phyloP scores from a whole-genome alignment of 2,329 filamentous ascomycete genomes.

The Gaeumannomyces sp. region DNA sequence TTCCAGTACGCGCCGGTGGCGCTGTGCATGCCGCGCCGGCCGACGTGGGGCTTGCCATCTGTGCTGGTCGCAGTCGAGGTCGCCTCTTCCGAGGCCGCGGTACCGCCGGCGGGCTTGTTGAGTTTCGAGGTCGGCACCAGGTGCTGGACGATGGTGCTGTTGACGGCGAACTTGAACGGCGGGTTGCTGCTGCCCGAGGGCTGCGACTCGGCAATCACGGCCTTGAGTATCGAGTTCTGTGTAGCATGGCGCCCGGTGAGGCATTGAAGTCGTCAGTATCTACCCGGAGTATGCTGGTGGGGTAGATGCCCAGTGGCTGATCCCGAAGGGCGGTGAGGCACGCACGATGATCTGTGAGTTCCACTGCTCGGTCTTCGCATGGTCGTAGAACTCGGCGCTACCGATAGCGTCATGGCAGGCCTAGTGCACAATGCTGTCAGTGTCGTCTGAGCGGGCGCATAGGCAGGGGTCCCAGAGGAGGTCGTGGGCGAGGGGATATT shows the following conservation, averaged over 20 bases:
- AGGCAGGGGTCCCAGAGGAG: no score
- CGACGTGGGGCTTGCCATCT: slow-evolving; percentile 64
- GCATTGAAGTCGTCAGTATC: not conserved
- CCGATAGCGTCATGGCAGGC: slow-evolving; percentile 77
- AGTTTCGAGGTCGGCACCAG: slow-evolving; percentile 61
- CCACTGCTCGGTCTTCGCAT: slow-evolving; percentile 78
- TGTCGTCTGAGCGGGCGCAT: not conserved
- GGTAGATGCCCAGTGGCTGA: slow-evolving; percentile 13
- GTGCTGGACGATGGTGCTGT: slow-evolving; percentile 98
- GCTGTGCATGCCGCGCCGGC: slow-evolving; percentile 84
- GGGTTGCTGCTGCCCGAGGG: slow-evolving; percentile 44
- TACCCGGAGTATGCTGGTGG: not conserved
- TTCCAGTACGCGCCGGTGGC: slow-evolving; percentile 85
- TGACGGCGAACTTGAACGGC: slow-evolving; percentile 92
- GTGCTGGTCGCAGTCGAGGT: slow-evolving; percentile 46
- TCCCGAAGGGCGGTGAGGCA: slow-evolving; percentile 16
- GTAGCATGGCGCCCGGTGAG: not conserved
- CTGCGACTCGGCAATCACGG: slow-evolving; percentile 69
- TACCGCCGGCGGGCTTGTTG: slow-evolving; percentile 52
- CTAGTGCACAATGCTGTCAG: slow-evolving; percentile 35
- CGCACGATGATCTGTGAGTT: slow-evolving; percentile 88
- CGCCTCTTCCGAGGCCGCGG: slow-evolving; percentile 40
- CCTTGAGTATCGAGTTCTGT: slow-evolving; percentile 70
- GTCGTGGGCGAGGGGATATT: slow-evolving; percentile 28
- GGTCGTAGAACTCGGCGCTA: slow-evolving; percentile 74